These are phyloP conservation scores for Apiospora koreana DNA, from an alignment of 2,329 filamentous ascomycete genomes.

Conservation along the genomic window DNA sequence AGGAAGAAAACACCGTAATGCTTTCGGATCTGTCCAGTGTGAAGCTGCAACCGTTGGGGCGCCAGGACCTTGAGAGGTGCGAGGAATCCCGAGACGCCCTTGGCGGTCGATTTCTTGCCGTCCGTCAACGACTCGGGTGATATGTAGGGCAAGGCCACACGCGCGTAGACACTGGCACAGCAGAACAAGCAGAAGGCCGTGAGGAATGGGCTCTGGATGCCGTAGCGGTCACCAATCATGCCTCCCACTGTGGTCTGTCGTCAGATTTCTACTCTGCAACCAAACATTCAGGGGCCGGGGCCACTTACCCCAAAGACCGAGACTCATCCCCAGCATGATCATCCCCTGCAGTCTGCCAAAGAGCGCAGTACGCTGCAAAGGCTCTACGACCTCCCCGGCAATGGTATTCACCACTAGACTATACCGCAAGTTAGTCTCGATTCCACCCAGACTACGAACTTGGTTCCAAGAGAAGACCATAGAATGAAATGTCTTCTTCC, in stretches of 20 bases:
- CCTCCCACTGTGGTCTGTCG: constrained; percentile 53
- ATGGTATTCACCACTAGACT: constrained; percentile 66
- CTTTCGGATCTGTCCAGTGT: constrained; percentile 46
- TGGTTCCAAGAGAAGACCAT: too few relatives aligned
- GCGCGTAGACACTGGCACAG: constrained; percentile 42
- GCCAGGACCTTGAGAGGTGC: constrained; percentile 63
- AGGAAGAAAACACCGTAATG: constrained; percentile 67
- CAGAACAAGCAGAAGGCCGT: constrained; percentile 61
- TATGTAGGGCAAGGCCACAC: constrained; percentile 41
- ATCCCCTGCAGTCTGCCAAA: constrained; percentile 65
- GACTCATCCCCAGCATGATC: constrained; percentile 66
- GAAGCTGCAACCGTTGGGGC: constrained; percentile 55
- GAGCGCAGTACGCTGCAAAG: constrained; percentile 60
- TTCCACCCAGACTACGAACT: neutral
- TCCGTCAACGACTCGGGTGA: constrained; percentile 16
- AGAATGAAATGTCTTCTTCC: too few relatives aligned
- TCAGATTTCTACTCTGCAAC: constrained; percentile 2
- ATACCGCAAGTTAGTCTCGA: neutral
- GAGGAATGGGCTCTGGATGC: constrained; percentile 65
- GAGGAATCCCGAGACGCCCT: constrained; percentile 56
- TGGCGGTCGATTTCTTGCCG: constrained; percentile 26
- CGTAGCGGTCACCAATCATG: constrained; percentile 62
- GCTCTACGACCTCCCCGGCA: constrained; percentile 64
- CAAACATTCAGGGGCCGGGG: neutral
- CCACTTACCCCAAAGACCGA: constrained; percentile 58